phyloP scores from a whole-genome alignment of 768 basidiomycete genomes.

The Kwoniella pini region DNA sequence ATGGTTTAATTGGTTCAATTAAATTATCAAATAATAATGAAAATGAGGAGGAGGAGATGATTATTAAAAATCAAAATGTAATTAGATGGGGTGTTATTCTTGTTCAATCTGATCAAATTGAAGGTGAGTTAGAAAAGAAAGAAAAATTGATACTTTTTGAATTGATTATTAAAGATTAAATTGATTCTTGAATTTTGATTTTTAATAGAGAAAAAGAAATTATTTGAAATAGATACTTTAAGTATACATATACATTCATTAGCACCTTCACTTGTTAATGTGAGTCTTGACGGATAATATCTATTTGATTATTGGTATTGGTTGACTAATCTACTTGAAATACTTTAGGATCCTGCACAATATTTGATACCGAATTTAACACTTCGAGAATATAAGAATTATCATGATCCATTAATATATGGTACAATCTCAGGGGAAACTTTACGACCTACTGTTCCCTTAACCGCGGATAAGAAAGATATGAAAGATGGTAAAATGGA shows the following conservation, averaged over 20 bases:
- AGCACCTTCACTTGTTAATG: conserved; percentile 35
- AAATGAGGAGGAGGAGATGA: conserved; percentile 19
- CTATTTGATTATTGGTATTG: not conserved
- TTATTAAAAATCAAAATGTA: conserved; percentile 13
- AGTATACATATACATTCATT: conserved; percentile 43
- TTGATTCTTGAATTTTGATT: too few species aligned
- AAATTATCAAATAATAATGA: not conserved
- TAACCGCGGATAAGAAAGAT: conserved; percentile 8
- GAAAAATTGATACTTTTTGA: too few species aligned
- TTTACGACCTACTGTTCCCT: conserved; percentile 10
- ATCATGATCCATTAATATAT: conserved; percentile 33
- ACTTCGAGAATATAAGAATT: conserved; percentile 28
- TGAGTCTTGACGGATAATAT: conserved; percentile 11
- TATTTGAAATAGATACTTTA: conserved; percentile 35
- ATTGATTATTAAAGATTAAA: too few species aligned
- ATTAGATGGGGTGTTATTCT: conserved; percentile 38
- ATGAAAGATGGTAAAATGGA: conserved; percentile 47
- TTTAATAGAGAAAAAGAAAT: conserved; percentile 32
- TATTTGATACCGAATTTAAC: conserved; percentile 35
- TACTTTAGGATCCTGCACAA: conserved; percentile 40
- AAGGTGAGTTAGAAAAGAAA: too few species aligned
- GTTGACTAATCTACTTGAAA: not conserved
- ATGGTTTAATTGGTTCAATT: not conserved
- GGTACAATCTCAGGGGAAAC: conserved; percentile 41
- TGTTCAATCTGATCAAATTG: conserved; percentile 30